Percentiles rank a stretch among this genome's conserved stretches.
Evolutionary conservation across 345 rosid genomes (phyloP).

Genomic region (Psidium friedrichsthalianum): DNA sequence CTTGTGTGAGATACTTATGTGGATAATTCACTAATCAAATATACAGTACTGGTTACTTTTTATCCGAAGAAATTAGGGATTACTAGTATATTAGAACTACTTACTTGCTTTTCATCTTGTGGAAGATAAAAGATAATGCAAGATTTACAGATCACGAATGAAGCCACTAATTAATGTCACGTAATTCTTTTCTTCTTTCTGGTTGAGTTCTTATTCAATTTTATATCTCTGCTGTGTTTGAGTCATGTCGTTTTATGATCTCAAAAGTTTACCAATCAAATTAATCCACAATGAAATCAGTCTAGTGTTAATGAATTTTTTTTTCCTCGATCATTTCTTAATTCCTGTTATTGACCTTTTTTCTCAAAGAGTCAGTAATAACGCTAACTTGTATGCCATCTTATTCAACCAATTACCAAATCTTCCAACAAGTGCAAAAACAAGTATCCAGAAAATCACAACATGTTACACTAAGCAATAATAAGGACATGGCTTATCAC

Average conservation of each 20-base stretch:
- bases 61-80: neutral
- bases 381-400: neutral
- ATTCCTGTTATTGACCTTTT: fast-evolving
- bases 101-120: neutral
- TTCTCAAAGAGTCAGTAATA: too few relatives aligned
- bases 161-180: neutral
- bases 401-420: neutral
- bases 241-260: neutral
- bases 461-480: too few relatives aligned
- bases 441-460: neutral
- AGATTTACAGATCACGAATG: neutral
- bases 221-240: neutral
- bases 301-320: neutral
- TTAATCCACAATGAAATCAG: neutral
- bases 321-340: neutral
- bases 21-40: neutral
- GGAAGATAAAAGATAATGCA: neutral
- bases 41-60: neutral
- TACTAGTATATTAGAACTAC: too few relatives aligned
- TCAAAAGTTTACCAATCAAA: neutral
- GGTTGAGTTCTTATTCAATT: neutral
- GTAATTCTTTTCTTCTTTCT: neutral
- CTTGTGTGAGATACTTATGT: neutral
- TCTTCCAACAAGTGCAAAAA: neutral
- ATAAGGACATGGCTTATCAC: too few relatives aligned